These are phyloP conservation scores for Meyerozyma smithsonii DNA, from an alignment of 1,139 yeast genomes.

Conservation along the genomic window DNA sequence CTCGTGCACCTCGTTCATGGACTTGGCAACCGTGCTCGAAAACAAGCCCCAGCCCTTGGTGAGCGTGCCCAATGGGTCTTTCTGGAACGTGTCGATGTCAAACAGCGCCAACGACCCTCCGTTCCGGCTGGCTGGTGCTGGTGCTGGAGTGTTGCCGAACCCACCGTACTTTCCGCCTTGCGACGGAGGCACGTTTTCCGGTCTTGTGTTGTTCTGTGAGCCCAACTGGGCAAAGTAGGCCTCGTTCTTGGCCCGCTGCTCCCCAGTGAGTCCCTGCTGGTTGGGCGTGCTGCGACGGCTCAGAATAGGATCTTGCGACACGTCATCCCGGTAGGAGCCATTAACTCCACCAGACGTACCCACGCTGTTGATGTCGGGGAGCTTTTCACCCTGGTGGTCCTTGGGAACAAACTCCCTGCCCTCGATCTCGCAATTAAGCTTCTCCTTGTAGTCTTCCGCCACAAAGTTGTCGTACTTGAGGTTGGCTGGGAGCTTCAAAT, in stretches of 20 bases:
- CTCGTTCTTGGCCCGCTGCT: slow-evolving; percentile 64
- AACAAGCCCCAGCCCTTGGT: slow-evolving; percentile 93
- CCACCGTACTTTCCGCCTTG: slow-evolving; percentile 94
- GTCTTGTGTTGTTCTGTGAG: slow-evolving; percentile 62
- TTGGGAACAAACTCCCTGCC: slow-evolving; percentile 68
- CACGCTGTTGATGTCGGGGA: slow-evolving; percentile 27
- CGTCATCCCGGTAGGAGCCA: slow-evolving; percentile 16
- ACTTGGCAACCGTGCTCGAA: slow-evolving; percentile 75
- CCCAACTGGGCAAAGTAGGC: slow-evolving; percentile 80
- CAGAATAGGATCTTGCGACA: slow-evolving; percentile 30
- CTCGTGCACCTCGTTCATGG: slow-evolving; percentile 82
- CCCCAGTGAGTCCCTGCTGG: slow-evolving; percentile 14
- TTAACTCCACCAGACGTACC: slow-evolving; percentile 6
- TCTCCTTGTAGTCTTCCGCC: slow-evolving; percentile 91
- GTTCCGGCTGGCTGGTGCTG: slow-evolving; percentile 18
- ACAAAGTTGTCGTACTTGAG: slow-evolving; percentile 80
- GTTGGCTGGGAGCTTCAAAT: slow-evolving; percentile 57
- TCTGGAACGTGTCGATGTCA: slow-evolving; percentile 71
- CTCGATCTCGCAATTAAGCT: slow-evolving; percentile 68
- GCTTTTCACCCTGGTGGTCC: slow-evolving; percentile 51
- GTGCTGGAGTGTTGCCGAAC: slow-evolving; percentile 76
- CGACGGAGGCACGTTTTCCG: slow-evolving; percentile 81
- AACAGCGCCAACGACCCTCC: slow-evolving; percentile 50
- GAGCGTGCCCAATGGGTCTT: slow-evolving; percentile 85
- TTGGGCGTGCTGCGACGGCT: slow-evolving; percentile 41